phyloP scores from a whole-genome alignment of 1,284 basidiomycete genomes.

The Sporisorium iseilematis-ciliati region DNA sequence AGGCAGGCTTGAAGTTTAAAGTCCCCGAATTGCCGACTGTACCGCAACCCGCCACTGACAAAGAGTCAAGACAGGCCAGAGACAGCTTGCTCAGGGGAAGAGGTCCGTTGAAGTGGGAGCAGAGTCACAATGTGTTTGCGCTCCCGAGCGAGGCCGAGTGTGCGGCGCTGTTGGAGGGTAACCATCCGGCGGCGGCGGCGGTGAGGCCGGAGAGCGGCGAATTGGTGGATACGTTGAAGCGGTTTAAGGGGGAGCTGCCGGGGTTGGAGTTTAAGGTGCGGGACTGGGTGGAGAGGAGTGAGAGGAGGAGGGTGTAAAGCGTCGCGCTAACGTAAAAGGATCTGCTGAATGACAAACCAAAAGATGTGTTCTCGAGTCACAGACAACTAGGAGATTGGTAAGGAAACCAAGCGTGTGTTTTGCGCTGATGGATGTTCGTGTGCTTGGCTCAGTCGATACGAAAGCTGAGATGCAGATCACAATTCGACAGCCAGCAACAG shows the following conservation, averaged over 20 bases:
- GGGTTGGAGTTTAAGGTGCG: slow-evolving; percentile 55
- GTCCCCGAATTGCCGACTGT: slow-evolving; percentile 47
- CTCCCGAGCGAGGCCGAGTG: slow-evolving; percentile 66
- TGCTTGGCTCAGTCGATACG: too few relatives aligned
- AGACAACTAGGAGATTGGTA: too few relatives aligned
- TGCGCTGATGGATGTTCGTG: too few relatives aligned
- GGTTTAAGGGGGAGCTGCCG: slow-evolving; percentile 54
- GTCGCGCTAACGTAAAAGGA: too few relatives aligned
- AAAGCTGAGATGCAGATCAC: too few relatives aligned
- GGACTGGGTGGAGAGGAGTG: slow-evolving; percentile 48
- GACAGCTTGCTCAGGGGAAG: slow-evolving; percentile 50
- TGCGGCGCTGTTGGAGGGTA: slow-evolving; percentile 58
- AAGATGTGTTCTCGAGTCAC: too few relatives aligned
- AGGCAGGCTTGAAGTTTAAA: slow-evolving; percentile 51
- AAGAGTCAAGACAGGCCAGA: slow-evolving; percentile 45
- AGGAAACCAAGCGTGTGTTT: too few relatives aligned
- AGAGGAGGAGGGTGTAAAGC: slow-evolving; percentile 11
- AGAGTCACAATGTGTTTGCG: slow-evolving; percentile 60
- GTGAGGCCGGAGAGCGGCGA: slow-evolving; percentile 47
- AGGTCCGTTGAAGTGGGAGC: slow-evolving; percentile 64
- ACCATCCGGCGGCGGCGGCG: slow-evolving; percentile 61
- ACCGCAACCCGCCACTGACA: slow-evolving; percentile 20
- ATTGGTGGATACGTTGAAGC: slow-evolving; percentile 44
- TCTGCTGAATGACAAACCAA: too few relatives aligned
- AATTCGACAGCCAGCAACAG: too few relatives aligned